Evolutionary conservation across 2,329 filamentous ascomycete genomes (phyloP).

Genomic region (Hypoxylon sp.): DNA sequence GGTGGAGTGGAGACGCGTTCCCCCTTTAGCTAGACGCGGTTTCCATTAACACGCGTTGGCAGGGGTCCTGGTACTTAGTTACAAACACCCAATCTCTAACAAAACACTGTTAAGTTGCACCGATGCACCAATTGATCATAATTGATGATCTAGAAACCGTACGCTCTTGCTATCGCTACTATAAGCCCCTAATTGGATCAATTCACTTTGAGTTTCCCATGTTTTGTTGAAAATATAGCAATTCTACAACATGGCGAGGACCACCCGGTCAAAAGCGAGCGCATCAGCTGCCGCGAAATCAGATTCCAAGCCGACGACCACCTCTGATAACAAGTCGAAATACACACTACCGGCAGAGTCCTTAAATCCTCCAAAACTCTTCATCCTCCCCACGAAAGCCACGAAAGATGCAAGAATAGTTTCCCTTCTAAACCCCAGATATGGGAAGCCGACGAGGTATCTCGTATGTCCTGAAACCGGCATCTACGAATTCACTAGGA

Average conservation of each 20-base stretch:
- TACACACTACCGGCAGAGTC: conserved; percentile 60
- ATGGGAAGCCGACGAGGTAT: conserved; percentile 69
- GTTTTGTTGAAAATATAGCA: conserved; percentile 14
- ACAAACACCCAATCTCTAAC: conserved; percentile 14
- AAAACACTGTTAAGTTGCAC: conserved; percentile 16
- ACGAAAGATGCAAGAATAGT: conserved; percentile 70
- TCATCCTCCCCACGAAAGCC: conserved; percentile 72
- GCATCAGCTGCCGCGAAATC: conserved; percentile 50
- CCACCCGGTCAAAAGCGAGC: conserved; percentile 63
- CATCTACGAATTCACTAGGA: conserved; percentile 75
- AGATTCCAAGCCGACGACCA: conserved; percentile 48
- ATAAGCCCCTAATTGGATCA: neutral
- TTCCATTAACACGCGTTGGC: conserved; percentile 32
- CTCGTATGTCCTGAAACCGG: conserved; percentile 73
- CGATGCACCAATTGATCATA: neutral
- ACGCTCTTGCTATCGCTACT: neutral
- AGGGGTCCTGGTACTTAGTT: conserved; percentile 30
- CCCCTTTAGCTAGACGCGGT: conserved; percentile 32
- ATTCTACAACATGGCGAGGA: conserved; percentile 62
- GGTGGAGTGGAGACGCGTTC: conserved; percentile 36
- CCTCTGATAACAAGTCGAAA: conserved; percentile 54
- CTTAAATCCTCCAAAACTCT: conserved; percentile 66
- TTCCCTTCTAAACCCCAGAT: conserved; percentile 72
- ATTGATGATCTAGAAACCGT: conserved; percentile 4
- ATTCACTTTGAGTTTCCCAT: neutral